Conservation (phyloP, 371 early-diverging fungal species). For the Mortierella sp. region DNA sequence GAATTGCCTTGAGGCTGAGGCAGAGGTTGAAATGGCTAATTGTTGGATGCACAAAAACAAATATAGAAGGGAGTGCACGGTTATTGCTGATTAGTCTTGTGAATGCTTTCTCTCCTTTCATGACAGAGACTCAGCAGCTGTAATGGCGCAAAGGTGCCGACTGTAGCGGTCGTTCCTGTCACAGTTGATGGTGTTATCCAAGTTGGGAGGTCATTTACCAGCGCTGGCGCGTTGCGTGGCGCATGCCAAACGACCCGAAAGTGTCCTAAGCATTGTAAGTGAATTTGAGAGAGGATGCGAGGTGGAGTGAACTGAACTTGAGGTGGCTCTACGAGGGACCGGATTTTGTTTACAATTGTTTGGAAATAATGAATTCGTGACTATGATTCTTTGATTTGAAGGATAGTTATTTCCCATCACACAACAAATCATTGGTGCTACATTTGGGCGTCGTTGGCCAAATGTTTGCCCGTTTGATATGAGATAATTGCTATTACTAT, state of each 20-base stretch:
- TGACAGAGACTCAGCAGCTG: neutral
- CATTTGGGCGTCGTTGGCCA: no score
- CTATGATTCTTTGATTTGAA: neutral
- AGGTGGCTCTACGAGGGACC: no score
- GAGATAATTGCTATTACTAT: no score
- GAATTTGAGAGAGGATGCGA: neutral
- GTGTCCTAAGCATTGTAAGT: slow-evolving; percentile 39
- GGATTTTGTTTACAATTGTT: slow-evolving; percentile 11
- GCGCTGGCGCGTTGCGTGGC: slow-evolving; percentile 23
- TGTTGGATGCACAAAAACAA: neutral
- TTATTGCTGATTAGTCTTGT: slow-evolving; percentile 1
- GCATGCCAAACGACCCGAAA: slow-evolving; percentile 37
- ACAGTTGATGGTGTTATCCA: neutral
- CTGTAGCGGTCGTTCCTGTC: neutral
- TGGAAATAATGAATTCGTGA: neutral
- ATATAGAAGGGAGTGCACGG: neutral
- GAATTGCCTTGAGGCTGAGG: slow-evolving; percentile 31
- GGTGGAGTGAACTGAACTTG: neutral
- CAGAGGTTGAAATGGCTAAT: slow-evolving; percentile 24
- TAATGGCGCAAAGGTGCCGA: neutral
- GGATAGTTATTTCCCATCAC: no score
- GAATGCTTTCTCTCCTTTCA: neutral
- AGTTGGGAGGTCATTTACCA: slow-evolving; percentile 19
- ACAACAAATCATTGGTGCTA: no score
- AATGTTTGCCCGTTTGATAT: no score